Base-by-base conservation (phyloP, 345 rosid species). In the Euclidium syriacum region DNA sequence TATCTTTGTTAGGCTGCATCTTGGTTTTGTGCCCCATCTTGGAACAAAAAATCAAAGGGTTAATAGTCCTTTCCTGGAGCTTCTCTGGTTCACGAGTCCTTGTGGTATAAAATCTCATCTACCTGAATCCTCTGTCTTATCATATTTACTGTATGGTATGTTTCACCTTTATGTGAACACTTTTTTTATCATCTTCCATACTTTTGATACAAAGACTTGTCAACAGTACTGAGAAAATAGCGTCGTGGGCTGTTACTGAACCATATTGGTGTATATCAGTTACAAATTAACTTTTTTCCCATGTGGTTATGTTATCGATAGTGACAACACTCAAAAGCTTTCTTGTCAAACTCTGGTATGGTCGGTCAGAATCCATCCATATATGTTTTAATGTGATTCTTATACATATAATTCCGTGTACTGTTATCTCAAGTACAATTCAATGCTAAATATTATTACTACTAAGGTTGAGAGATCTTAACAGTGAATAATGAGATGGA, bases 391-490 rank as follows among this genome's bases (percentile, higher is more conserved):
- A 9, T 43, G 20, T 5, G 25, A 36, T 6, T 18, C 42, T 47
- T 12, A 17, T 54, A 7, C 18, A 43, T 44, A 22, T 55, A 22
- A 23, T 22, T 51, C 23, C 14, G 2, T 16, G 61, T 25, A 50
- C 46, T 68, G 29, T 68, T 68, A 36, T 70, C 35, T 17, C 48
- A 43, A 33, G 50, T 62, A 27, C 57, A 65, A 54, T 33, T 53
- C 46, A 43, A 24, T 44, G 27, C 44, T n/a, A 33, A 46, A 48
- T 26, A 47, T 41, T 18, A 4, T 6, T 53, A n/a, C n/a, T n/a
- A n/a, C n/a, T n/a, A n/a, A 52, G 8, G 3, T n/a, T 24, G 19
- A 54, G 52, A 62, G 27, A 62, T 43, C 46, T 19, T 19, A 61
- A 26, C 16, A 40, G 25, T 43, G 50, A 61, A 38, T 48, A 50